These are phyloP conservation scores for Colletotrichum tamarilloi DNA, from an alignment of 2,329 filamentous ascomycete genomes.

Conservation along the genomic window DNA sequence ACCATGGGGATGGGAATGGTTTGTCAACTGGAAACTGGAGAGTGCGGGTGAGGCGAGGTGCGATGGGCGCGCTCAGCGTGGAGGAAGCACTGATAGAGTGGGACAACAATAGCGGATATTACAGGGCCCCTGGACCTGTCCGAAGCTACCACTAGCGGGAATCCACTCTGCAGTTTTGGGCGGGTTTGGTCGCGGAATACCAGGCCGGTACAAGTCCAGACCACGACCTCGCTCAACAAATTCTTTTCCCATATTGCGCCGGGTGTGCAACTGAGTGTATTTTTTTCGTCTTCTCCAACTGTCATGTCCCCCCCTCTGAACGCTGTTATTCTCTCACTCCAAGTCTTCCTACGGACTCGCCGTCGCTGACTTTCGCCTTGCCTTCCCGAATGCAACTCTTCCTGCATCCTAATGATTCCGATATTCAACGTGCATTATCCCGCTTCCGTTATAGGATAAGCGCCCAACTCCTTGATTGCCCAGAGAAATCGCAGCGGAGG, in stretches of 20 bases:
- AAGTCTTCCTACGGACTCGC: conserved; percentile 17
- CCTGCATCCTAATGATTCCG: conserved; percentile 21
- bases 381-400: conserved; percentile 25
- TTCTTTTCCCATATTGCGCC: conserved; percentile 32
- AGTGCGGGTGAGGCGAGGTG: conserved; percentile 18
- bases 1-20: neutral
- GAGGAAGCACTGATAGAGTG: conserved; percentile 17
- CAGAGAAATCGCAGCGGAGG: neutral
- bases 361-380: conserved; percentile 6
- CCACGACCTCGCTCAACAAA: conserved; percentile 31
- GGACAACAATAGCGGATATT: conserved; percentile 31
- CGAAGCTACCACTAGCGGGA: conserved; percentile 29
- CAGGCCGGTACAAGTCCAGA: conserved; percentile 34
- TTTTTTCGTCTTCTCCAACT: neutral
- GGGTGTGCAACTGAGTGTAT: neutral
- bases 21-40: conserved; percentile 2
- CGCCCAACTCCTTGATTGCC: neutral
- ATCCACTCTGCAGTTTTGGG: conserved; percentile 25
- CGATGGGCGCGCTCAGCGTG: conserved; percentile 8
- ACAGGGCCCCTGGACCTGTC: conserved; percentile 25
- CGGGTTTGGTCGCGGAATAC: conserved; percentile 24
- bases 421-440: conserved; percentile 9
- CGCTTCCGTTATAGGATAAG: conserved; percentile 5
- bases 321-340: neutral
- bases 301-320: neutral